Conservation (phyloP, 1,139 yeast species). For the Lodderomyces metapsilosis region DNA sequence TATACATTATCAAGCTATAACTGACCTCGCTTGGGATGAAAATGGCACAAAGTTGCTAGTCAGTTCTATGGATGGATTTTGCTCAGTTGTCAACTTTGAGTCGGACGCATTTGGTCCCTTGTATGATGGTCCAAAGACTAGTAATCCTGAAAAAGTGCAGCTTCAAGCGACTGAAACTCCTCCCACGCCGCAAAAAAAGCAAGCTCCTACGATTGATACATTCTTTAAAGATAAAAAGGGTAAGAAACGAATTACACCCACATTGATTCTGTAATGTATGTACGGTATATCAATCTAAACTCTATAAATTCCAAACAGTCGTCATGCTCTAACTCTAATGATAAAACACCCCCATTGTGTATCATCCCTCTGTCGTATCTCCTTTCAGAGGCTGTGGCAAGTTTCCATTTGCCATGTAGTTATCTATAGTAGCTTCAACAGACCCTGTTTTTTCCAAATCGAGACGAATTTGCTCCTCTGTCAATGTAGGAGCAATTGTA, state of each 20-base stretch:
- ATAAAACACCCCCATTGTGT: no score
- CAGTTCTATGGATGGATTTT: conserved; percentile 94
- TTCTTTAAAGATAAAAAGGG: conserved; percentile 23
- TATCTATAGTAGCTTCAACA: conserved; percentile 76
- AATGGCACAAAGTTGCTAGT: conserved; percentile 73
- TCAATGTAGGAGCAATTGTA: conserved; percentile 73
- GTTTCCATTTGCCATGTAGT: conserved; percentile 59
- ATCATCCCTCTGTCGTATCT: neutral
- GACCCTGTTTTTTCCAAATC: conserved; percentile 71
- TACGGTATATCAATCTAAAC: neutral
- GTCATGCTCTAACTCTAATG: no score
- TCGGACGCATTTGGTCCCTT: conserved; percentile 51
- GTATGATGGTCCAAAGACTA: conserved; percentile 7
- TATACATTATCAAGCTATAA: conserved; percentile 82
- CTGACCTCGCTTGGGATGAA: conserved; percentile 81
- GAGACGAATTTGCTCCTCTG: conserved; percentile 66
- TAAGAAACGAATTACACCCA: conserved; percentile 48
- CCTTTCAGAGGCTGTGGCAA: conserved; percentile 68
- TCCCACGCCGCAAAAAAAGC: neutral
- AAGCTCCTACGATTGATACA: conserved; percentile 14
- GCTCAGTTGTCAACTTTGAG: conserved; percentile 63
- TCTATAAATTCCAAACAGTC: no score
- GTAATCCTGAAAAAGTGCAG: neutral
- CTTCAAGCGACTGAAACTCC: neutral
- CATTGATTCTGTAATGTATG: conserved; percentile 23